Base-by-base conservation (phyloP, 805 yeast genomes). In the Kuraishia molischiana region DNA sequence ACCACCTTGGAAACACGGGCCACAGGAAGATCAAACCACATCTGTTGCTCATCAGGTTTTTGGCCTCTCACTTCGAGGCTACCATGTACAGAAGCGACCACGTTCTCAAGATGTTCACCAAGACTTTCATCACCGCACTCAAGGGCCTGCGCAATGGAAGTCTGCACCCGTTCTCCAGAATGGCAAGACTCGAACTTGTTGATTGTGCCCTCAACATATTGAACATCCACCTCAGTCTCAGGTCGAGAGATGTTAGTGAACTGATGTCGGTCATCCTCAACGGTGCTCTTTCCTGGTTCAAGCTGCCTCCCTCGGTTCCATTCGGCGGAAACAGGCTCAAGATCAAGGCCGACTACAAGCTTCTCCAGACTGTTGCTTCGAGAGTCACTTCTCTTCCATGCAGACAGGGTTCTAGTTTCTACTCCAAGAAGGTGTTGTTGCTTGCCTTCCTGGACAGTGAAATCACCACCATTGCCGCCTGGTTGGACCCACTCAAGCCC, bases 221-320 rank as follows among this genome's bases (percentile, higher is more conserved):
- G 42, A 64, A 61, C 14, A 72, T 71, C 20, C 85, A 83, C 51
- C 47, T 55, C 32, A 65, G 66, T 39, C 64, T 76, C 35, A 56
- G 61, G 2, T 66, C 79, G 1, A 63, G 69, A 44, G 66, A 68
- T 41, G 61, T 64, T 18, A 41, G 56, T 2, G 48, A 56, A 2
- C 58, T 87, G 46, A 70, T 73, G 1, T 61, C 61, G 28, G 57
- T 71, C 3, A 69, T 87, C 13, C 54, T 83, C 19, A 76, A 73
- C 39, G 86, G 85, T 14, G 72, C 81, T 0, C 65, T 92, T 32
- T 68, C 81, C 1, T 89, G 97, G 96, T 92, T 86, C 53, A 66
- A 66, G 19, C 67, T 63, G 34, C 66, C 73, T 17, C 65, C 75
- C 2, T 63, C 69, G 3, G 81, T 80, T 62, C 96, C 97, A 13